phyloP scores from a whole-genome alignment of 345 rosid species.

The Salix arbutifolia region DNA sequence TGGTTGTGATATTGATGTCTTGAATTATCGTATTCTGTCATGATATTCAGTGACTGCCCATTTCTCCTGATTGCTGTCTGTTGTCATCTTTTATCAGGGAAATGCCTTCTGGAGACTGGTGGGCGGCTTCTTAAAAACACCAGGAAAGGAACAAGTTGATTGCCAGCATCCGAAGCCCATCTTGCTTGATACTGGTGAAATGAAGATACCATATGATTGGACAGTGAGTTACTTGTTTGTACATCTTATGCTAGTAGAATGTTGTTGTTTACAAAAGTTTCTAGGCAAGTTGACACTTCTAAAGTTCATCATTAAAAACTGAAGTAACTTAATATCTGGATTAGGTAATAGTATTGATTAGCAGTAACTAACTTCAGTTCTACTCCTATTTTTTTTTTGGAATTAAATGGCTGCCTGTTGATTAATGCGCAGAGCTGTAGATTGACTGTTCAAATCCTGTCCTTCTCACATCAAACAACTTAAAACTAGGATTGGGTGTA shows the following conservation, averaged over 20 bases:
- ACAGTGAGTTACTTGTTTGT: conserved; percentile 52
- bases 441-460: not conserved
- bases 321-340: not conserved
- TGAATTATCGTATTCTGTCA: conserved; percentile 1
- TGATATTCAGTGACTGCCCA: not conserved
- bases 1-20: conserved; percentile 1
- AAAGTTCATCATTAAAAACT: not conserved
- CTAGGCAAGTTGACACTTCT: not conserved
- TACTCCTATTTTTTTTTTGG: not conserved
- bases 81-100: conserved; percentile 46
- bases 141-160: conserved; percentile 58
- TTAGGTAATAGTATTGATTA: not conserved
- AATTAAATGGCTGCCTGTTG: not conserved
- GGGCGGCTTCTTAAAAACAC: conserved; percentile 67
- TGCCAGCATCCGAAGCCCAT: conserved; percentile 96
- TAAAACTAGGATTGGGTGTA: not conserved
- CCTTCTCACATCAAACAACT: not conserved
- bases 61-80: not conserved
- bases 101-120: conserved; percentile 91
- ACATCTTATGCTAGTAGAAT: not conserved
- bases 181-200: conserved; percentile 96
- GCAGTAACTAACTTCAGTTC: not conserved
- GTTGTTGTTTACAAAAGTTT: not conserved
- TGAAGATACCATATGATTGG: conserved; percentile 94
- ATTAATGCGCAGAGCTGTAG: not conserved